Percentiles rank a stretch among this genome's conserved stretches.
These are phyloP conservation scores for Spinellus fusiger DNA, from an alignment of 192 early-diverging fungal genomes.

Conservation along the genomic window DNA sequence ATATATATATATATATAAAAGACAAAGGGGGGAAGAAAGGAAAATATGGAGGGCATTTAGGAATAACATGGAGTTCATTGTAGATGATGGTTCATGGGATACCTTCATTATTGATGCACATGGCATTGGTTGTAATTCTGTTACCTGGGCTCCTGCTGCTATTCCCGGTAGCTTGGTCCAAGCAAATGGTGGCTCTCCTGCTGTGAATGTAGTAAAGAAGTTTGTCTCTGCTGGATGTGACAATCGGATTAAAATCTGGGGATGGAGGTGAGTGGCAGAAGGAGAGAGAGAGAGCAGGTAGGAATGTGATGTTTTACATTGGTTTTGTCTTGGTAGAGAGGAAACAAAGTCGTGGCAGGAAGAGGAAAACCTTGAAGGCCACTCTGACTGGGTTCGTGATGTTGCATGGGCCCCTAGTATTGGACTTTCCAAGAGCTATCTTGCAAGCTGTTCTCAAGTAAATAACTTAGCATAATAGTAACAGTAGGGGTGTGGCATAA, in stretches of 20 bases:
- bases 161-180: slow-evolving; percentile 68
- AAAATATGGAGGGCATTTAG: no score
- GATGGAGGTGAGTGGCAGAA: slow-evolving; percentile 36
- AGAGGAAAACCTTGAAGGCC: slow-evolving; percentile 77
- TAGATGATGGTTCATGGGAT: slow-evolving; percentile 88
- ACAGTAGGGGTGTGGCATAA: background rate
- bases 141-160: slow-evolving; percentile 91
- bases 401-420: slow-evolving; percentile 95
- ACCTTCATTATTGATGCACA: slow-evolving; percentile 75
- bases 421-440: slow-evolving; percentile 80
- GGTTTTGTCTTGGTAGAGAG: slow-evolving; percentile 41
- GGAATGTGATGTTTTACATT: no score
- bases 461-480: background rate
- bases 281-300: background rate
- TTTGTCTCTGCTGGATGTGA: slow-evolving; percentile 95
- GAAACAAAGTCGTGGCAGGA: slow-evolving; percentile 78
- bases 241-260: slow-evolving; percentile 95
- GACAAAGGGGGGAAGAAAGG: no score
- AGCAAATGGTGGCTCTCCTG: slow-evolving; percentile 48
- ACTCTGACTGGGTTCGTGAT: slow-evolving; percentile 97
- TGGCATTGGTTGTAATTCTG: slow-evolving; percentile 85
- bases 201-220: slow-evolving; percentile 59
- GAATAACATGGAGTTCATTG: background rate
- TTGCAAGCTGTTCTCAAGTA: slow-evolving; percentile 92
- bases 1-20: no score